Evolutionary conservation across 768 basidiomycete genomes (phyloP), one percentile per base, ranked within the genome.

Genomic region (Astraeus odoratus): DNA sequence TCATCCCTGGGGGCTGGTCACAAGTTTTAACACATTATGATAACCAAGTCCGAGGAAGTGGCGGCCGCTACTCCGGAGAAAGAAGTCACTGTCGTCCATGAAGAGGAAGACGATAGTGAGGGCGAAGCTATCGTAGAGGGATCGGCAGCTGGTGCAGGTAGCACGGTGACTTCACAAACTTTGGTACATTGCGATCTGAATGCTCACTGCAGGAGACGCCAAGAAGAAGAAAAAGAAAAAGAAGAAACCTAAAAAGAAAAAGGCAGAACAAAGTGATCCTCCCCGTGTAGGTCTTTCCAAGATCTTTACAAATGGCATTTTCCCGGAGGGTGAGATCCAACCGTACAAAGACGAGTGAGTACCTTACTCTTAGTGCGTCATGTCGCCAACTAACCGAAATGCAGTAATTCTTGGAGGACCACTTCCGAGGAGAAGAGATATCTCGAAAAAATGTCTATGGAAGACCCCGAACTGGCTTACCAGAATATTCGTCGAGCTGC

Each of bases 171-270:
- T 35, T 8, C 18, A 16, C 44, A 25, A 19, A 15, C 20, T 34
- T 16, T 19, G 20, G 22, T 23, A 22, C 18, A 6, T 19, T 29
- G 24, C 35, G 38, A 10, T 8, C 24, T 12, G 16, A 13, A 7
- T 5, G 27, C 3, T 30, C 25, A 42, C 42, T 40, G 4, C 10
- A 45, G 49, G 38, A 4, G 27, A 53, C 72, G 80, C 74, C 18
- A 80, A 81, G 43, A 86, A 86, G 61, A 86, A 81, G 63, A 93
- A 91, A 67, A 95, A 95, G 72, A 97, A 94, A 62, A 91, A 93
- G 68, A 95, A 90, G 67, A 94, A 91, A 64, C 69, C 86, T 47
- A 92, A 92, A 68, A 83, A 85, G 72, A 93, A 87, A 68, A 85
- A 79, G 67, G 49, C 61, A 8, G 77, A 79, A 56, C 94, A 98